Percentiles rank a stretch among this genome's conserved stretches.
Conservation (phyloP, 148 eudicot genomes). For the Selenicereus undatus region DNA sequence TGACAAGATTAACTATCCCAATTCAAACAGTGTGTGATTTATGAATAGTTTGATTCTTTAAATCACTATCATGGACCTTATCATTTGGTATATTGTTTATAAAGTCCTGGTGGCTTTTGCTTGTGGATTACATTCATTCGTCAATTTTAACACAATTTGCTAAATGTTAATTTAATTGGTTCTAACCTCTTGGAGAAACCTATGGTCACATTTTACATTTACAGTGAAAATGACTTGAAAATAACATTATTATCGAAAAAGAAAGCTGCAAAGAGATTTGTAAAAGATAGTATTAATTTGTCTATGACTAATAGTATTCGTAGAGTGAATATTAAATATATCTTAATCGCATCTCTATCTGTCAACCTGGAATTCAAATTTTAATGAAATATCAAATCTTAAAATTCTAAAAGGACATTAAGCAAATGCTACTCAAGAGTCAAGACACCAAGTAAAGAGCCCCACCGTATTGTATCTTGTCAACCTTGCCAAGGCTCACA, state of each 20-base stretch:
- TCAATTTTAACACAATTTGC: neutral
- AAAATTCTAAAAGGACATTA: no score
- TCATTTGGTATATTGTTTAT: no score
- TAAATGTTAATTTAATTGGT: neutral
- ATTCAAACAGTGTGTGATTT: neutral
- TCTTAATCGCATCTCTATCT: no score
- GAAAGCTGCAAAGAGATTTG: no score
- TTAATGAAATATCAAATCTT: neutral
- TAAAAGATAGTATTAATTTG: no score
- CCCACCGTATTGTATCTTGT: constrained; percentile 18
- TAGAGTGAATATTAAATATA: no score
- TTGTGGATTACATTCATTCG: constrained; percentile 12
- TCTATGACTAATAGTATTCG: no score
- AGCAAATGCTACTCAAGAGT: constrained; percentile 6
- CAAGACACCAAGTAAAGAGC: constrained; percentile 28
- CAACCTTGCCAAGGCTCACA: constrained; percentile 25
- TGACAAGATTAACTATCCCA: neutral
- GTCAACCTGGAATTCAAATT: neutral
- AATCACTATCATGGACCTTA: neutral
- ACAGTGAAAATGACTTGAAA: neutral
- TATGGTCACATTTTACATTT: constrained; percentile 4
- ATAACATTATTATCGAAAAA: neutral
- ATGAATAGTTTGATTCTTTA: neutral
- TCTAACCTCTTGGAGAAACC: neutral
- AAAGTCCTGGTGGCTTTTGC: constrained; percentile 11